Evolutionary conservation across 208 protist species (phyloP).

Genomic region (Acanthamoeba healyi): DNA sequence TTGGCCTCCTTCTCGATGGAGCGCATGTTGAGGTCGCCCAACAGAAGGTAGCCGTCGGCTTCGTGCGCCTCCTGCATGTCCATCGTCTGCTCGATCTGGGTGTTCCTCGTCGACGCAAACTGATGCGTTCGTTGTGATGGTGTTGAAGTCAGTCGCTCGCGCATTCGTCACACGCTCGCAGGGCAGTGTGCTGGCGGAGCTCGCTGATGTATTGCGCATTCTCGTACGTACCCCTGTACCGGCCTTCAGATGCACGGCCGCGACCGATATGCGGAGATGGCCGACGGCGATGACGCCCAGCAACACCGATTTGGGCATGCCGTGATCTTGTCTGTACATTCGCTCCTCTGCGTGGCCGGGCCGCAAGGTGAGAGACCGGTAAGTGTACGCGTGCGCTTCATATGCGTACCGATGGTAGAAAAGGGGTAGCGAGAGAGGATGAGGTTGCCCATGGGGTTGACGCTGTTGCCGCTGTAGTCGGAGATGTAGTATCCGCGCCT

Average conservation of each 20-base stretch:
- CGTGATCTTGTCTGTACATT: conserved; percentile 15
- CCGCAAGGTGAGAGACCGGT: too few species aligned
- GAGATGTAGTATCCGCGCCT: neutral
- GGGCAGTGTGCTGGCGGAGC: neutral
- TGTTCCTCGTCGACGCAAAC: neutral
- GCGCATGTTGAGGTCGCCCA: conserved; percentile 64
- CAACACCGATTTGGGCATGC: conserved; percentile 21
- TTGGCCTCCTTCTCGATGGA: conserved; percentile 38
- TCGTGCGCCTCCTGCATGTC: conserved; percentile 39
- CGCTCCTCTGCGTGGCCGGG: conserved; percentile 17
- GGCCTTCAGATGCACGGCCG: conserved; percentile 52
- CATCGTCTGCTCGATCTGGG: conserved; percentile 49
- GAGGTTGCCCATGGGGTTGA: conserved; percentile 54
- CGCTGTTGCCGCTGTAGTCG: conserved; percentile 13
- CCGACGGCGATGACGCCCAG: neutral
- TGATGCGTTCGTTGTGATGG: neutral
- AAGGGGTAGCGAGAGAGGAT: conserved; percentile 23
- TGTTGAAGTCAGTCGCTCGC: too few species aligned
- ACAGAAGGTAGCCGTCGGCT: neutral
- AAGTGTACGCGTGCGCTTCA: too few species aligned
- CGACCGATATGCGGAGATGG: neutral
- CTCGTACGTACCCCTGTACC: conserved; percentile 39
- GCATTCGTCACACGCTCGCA: too few species aligned
- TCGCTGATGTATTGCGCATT: too few species aligned
- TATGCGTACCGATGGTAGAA: neutral